A percentile compares a stretch with the other conserved stretches of the same genome.
These are phyloP conservation scores for Naganishia vaughanmartiniae DNA, from an alignment of 768 basidiomycete species.

Conservation along the genomic window DNA sequence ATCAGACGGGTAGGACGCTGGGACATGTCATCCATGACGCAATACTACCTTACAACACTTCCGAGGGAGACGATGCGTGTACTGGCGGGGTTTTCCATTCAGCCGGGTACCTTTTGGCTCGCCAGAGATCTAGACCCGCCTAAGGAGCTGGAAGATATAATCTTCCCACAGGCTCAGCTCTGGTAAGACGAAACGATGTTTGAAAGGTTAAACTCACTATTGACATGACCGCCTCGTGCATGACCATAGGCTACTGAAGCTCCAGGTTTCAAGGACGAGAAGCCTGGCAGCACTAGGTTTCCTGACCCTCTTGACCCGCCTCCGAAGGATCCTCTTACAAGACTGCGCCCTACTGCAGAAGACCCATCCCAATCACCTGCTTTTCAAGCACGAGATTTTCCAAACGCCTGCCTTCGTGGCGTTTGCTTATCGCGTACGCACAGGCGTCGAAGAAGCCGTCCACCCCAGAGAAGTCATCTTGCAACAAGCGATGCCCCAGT, in stretches of 20 bases:
- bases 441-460: too few species aligned
- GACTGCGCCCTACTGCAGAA: neutral
- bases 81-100: neutral
- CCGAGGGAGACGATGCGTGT: constrained; percentile 6
- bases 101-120: constrained; percentile 1
- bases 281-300: neutral
- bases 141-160: neutral
- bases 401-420: neutral
- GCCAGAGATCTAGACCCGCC: constrained; percentile 7
- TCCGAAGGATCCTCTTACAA: neutral
- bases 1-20: neutral
- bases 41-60: constrained; percentile 11
- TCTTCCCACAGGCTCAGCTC: too few species aligned
- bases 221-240: neutral
- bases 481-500: too few species aligned
- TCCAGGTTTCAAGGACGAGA: neutral
- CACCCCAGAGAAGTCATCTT: too few species aligned
- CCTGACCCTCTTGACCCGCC: neutral
- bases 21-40: constrained; percentile 1
- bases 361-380: neutral
- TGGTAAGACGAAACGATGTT: neutral
- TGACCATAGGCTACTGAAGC: neutral
- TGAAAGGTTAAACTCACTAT: neutral
- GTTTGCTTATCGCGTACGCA: neutral
- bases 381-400: neutral